Percentiles rank a stretch among this genome's conserved stretches.
Evolutionary conservation across 2,329 filamentous ascomycete genomes (phyloP).

Genomic region (Corniculantispora saksenae): DNA sequence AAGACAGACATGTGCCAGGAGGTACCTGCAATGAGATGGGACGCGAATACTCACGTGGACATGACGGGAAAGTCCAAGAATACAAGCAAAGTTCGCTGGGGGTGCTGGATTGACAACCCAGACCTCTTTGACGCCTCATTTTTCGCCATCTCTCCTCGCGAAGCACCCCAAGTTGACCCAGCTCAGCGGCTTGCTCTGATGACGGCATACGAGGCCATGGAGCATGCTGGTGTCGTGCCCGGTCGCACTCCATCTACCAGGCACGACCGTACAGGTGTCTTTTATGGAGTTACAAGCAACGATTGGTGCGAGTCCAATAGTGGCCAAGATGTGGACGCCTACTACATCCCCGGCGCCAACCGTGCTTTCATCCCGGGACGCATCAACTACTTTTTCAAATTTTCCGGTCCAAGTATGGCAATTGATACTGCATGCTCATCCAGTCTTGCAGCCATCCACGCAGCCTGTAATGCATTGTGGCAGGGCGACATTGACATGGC

Average conservation of each 20-base stretch:
- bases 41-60: slow-evolving; percentile 65
- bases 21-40: slow-evolving; percentile 64
- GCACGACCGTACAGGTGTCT: slow-evolving; percentile 62
- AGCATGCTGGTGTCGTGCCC: slow-evolving; percentile 69
- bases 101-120: slow-evolving; percentile 68
- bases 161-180: slow-evolving; percentile 67
- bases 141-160: slow-evolving; percentile 78
- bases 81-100: slow-evolving; percentile 66
- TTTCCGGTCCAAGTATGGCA: slow-evolving; percentile 47
- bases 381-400: slow-evolving; percentile 67
- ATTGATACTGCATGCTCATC: slow-evolving; percentile 40
- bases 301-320: slow-evolving; percentile 80
- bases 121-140: slow-evolving; percentile 73
- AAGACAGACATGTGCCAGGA: slow-evolving; percentile 64
- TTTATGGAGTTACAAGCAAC: slow-evolving; percentile 75
- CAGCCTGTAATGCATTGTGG: slow-evolving; percentile 53
- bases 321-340: slow-evolving; percentile 63
- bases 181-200: slow-evolving; percentile 71
- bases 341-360: slow-evolving; percentile 52
- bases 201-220: slow-evolving; percentile 76
- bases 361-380: slow-evolving; percentile 55
- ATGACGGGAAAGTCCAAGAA: slow-evolving; percentile 65
- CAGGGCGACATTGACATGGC: slow-evolving; percentile 78
- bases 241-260: slow-evolving; percentile 65
- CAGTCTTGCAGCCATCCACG: slow-evolving; percentile 32